Conservation (phyloP, 257 asterid species). For the Solanum tarapatanum region DNA sequence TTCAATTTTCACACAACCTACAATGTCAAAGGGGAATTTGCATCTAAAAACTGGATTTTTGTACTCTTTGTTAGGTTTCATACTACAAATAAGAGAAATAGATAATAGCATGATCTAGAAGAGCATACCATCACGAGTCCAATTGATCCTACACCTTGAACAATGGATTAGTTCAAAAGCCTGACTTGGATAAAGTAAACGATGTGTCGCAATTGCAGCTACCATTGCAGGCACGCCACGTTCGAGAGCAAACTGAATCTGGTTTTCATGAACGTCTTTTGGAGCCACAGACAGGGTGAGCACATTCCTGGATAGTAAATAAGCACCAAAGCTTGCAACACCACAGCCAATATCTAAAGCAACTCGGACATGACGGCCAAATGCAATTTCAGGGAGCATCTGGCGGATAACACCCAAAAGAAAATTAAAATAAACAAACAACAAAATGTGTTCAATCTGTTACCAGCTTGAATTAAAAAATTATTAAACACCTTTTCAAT, state of each 20-base stretch:
- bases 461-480: neutral
- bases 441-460: neutral
- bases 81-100: neutral
- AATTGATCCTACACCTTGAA: slow-evolving; percentile 91
- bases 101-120: neutral
- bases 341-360: slow-evolving; percentile 94
- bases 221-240: slow-evolving; percentile 98
- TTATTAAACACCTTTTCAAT: slow-evolving; percentile 52
- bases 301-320: slow-evolving; percentile 65
- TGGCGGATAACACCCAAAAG: slow-evolving; percentile 1
- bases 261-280: slow-evolving; percentile 93
- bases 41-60: neutral
- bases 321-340: slow-evolving; percentile 97
- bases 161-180: slow-evolving; percentile 89
- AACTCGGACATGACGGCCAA: slow-evolving; percentile 77
- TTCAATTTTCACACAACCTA: neutral
- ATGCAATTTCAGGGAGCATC: slow-evolving; percentile 91
- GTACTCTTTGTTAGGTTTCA: neutral
- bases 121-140: slow-evolving; percentile 91
- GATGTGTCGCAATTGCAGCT: slow-evolving; percentile 70
- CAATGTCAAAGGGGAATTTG: neutral
- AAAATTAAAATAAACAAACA: neutral
- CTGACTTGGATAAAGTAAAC: slow-evolving; percentile 84
- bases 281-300: slow-evolving; percentile 87
- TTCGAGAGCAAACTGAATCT: slow-evolving; percentile 95